Base-by-base conservation (phyloP, 495 filamentous ascomycete species). In the Chaetomidium leptoderma region DNA sequence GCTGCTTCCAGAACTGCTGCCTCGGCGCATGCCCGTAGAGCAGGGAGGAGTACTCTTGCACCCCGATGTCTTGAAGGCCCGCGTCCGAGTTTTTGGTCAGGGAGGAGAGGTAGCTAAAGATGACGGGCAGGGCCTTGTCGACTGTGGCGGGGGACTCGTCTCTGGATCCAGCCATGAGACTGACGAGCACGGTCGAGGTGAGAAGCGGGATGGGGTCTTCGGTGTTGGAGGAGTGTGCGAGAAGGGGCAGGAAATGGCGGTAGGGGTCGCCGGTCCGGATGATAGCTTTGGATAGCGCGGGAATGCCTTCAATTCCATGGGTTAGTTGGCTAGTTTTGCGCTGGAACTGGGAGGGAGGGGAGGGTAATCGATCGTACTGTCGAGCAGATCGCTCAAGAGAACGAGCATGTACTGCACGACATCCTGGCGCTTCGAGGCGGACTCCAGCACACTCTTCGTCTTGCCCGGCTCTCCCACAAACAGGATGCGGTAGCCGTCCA, bases 391-490 rank as follows among this genome's bases (percentile, higher is more conserved):
- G 58, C 83, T 85, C 40, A 92, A 81, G 65, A 97, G 77, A 37
- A 97, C 92, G 36, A 97, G 81, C 63, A 97, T 87, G 70, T 97
- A 97, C 72, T 96, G 92, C 58, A 96, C 80, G 27, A 97, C 90
- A 76, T 97, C 91, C 64, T 84, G 79, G 45, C 89, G 81, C 74
- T 87, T 87, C 45, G 84, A 79, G 7, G 90, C 89, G 33, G 81
- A 81, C 70, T 95, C 88, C 63, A 96, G 75, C 24, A 97, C 88
- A 72, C 90, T 92, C 59, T 78, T 81, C n/a, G n/a, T n/a, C 46
- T 80, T 83, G 36, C 81, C 77, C 30, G 82, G 77, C 36, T 67
- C 73, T 42, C 93, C 93, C 8, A 96, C 77, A 61, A 99, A 83
- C 60, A 97, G 79, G 42, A 76, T 76, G 50, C 81, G 79, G 74